These are phyloP conservation scores for Cryptosporidium andersoni DNA, from an alignment of 169 alveolate species.

Conservation along the genomic window DNA sequence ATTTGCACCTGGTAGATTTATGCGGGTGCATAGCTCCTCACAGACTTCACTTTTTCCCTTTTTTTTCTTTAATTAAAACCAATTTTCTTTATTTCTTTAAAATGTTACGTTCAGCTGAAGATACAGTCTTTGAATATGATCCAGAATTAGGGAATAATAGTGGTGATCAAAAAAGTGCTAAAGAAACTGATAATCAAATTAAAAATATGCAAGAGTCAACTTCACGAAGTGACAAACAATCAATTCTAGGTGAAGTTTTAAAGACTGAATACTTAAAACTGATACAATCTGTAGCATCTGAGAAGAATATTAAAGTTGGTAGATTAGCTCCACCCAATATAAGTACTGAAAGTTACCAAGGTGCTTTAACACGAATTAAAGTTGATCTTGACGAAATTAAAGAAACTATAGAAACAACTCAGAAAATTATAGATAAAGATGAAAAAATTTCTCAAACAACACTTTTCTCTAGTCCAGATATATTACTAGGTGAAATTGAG, in stretches of 20 bases:
- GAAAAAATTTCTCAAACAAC: neutral
- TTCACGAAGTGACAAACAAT: conserved; percentile 27
- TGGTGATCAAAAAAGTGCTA: neutral
- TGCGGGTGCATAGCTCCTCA: no score
- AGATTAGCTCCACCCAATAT: conserved; percentile 2
- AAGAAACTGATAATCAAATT: neutral
- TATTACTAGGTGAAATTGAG: conserved; percentile 26
- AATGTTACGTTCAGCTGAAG: conserved; percentile 50
- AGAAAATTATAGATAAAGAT: conserved; percentile 7
- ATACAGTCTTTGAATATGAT: conserved; percentile 68
- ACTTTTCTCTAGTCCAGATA: no score
- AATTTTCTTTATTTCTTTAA: no score
- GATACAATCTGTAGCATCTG: conserved; percentile 25
- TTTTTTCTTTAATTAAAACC: no score
- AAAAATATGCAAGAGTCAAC: conserved; percentile 11
- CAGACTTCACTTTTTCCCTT: no score
- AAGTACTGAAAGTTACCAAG: conserved; percentile 26
- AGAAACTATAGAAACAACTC: conserved; percentile 16
- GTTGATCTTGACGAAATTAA: conserved; percentile 59
- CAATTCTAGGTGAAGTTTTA: conserved; percentile 32
- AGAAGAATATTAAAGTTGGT: conserved; percentile 38
- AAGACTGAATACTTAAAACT: conserved; percentile 46
- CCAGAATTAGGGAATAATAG: conserved; percentile 26
- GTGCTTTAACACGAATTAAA: conserved; percentile 50
- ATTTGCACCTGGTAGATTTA: no score